A percentile compares a stretch with the other conserved stretches of the same genome.
These are phyloP conservation scores for Ampelomyces quisqualis DNA, from an alignment of 2,329 filamentous ascomycete species.

Conservation along the genomic window DNA sequence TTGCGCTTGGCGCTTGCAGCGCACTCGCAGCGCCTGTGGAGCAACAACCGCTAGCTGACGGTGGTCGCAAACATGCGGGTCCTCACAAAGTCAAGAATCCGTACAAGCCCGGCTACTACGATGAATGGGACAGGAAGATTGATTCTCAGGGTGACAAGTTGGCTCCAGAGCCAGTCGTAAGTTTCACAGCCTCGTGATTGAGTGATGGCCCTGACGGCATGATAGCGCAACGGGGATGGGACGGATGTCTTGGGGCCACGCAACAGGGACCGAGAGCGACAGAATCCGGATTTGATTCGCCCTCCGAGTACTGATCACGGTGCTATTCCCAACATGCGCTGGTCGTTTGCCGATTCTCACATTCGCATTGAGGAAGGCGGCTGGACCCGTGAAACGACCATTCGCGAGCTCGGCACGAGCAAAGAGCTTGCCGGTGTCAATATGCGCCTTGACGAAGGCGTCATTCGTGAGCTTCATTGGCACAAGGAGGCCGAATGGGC, in stretches of 20 bases:
- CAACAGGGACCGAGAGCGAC: conserved; percentile 65
- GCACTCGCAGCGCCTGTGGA: conserved; percentile 34
- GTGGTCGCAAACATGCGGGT: conserved; percentile 29
- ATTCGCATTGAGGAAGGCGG: conserved; percentile 65
- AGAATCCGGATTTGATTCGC: conserved; percentile 70
- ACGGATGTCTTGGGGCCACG: conserved; percentile 68
- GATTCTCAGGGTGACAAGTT: conserved; percentile 61
- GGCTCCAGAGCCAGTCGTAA: conserved; percentile 60
- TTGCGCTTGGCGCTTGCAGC: conserved; percentile 33
- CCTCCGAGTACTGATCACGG: conserved; percentile 74
- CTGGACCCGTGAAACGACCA: conserved; percentile 73
- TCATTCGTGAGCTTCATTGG: conserved; percentile 77
- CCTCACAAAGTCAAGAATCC: conserved; percentile 44
- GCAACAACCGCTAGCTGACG: conserved; percentile 41
- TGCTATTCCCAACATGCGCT: conserved; percentile 69
- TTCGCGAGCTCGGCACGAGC: conserved; percentile 64
- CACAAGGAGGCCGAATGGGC: conserved; percentile 80
- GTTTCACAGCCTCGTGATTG: conserved; percentile 14
- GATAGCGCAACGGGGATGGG: conserved; percentile 55
- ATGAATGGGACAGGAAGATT: conserved; percentile 63
- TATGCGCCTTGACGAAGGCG: conserved; percentile 72
- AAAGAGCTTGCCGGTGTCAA: conserved; percentile 75
- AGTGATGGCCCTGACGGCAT: conserved; percentile 9
- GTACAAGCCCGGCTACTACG: conserved; percentile 61
- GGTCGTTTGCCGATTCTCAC: conserved; percentile 56